These are phyloP conservation scores for Boletus sp. DNA, from an alignment of 768 basidiomycete genomes.

Conservation along the genomic window DNA sequence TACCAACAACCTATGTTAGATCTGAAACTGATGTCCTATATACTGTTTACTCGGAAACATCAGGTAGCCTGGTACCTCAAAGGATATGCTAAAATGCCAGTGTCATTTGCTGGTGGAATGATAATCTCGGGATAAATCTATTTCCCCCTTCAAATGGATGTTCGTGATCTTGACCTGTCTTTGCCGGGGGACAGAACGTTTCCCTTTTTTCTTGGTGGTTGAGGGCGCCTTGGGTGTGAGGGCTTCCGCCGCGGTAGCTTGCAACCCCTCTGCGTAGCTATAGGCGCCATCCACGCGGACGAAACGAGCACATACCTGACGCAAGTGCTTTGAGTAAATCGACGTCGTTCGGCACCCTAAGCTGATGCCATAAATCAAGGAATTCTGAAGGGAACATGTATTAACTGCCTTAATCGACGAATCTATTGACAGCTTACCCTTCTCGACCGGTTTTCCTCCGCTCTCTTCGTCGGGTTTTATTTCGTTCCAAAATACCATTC, in stretches of 20 bases:
- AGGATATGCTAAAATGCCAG: background rate
- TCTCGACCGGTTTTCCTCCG: constrained; percentile 71
- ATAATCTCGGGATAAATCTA: constrained; percentile 81
- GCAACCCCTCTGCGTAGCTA: constrained; percentile 62
- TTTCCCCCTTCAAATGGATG: constrained; percentile 79
- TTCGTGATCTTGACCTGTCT: constrained; percentile 85
- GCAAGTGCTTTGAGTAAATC: constrained; percentile 76
- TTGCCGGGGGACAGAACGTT: constrained; percentile 67
- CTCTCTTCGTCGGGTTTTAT: constrained; percentile 71
- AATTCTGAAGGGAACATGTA: constrained; percentile 56
- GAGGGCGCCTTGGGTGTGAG: constrained; percentile 52
- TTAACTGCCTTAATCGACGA: constrained; percentile 2
- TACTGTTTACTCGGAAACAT: background rate
- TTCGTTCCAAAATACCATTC: constrained; percentile 91
- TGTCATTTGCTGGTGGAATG: constrained; percentile 27
- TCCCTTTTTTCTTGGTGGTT: constrained; percentile 76
- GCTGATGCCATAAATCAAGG: constrained; percentile 78
- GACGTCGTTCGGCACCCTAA: constrained; percentile 83
- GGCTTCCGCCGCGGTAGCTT: constrained; percentile 68
- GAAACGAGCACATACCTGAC: constrained; percentile 46
- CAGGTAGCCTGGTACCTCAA: background rate
- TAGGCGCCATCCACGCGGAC: background rate
- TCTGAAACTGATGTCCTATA: background rate
- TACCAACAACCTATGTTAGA: background rate
- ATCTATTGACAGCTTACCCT: constrained; percentile 48